phyloP scores from a whole-genome alignment of 306 rosid genomes.

The Herpetospermum pedunculosum region DNA sequence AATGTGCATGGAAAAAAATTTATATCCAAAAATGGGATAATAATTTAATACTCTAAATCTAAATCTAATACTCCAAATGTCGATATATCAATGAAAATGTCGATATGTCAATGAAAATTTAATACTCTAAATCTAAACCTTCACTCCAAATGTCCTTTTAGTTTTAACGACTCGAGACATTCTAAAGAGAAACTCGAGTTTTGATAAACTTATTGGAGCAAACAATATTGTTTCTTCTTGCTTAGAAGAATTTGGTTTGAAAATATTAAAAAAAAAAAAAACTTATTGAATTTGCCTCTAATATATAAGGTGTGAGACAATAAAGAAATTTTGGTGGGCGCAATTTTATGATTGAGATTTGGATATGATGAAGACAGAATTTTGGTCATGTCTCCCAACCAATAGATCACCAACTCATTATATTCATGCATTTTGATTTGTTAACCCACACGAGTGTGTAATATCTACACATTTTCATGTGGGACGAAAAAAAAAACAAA shows the following conservation, averaged over 20 bases:
- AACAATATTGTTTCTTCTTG: background rate
- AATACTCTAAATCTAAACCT: too few relatives aligned
- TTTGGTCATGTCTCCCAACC: background rate
- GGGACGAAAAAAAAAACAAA: too few relatives aligned
- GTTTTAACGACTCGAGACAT: slow-evolving; percentile 11
- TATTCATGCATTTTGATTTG: background rate
- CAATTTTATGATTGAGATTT: background rate
- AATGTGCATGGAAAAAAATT: too few relatives aligned
- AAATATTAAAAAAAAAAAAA: too few relatives aligned
- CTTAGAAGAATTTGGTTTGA: background rate
- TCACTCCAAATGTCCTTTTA: background rate
- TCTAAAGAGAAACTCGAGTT: slow-evolving; percentile 16
- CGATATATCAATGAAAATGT: too few relatives aligned
- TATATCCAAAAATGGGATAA: too few relatives aligned
- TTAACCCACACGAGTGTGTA: background rate
- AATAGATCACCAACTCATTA: background rate
- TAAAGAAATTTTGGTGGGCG: background rate
- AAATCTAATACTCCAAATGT: too few relatives aligned
- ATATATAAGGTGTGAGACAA: background rate
- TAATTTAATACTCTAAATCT: too few relatives aligned
- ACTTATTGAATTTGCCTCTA: too few relatives aligned
- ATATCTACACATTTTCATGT: background rate
- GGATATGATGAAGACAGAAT: background rate
- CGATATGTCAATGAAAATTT: too few relatives aligned
- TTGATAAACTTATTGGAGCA: slow-evolving; percentile 12